A percentile compares a stretch with the other conserved stretches of the same genome.
phyloP scores from a whole-genome alignment of 345 rosid species.

The Cardamine chenopodiifolia region DNA sequence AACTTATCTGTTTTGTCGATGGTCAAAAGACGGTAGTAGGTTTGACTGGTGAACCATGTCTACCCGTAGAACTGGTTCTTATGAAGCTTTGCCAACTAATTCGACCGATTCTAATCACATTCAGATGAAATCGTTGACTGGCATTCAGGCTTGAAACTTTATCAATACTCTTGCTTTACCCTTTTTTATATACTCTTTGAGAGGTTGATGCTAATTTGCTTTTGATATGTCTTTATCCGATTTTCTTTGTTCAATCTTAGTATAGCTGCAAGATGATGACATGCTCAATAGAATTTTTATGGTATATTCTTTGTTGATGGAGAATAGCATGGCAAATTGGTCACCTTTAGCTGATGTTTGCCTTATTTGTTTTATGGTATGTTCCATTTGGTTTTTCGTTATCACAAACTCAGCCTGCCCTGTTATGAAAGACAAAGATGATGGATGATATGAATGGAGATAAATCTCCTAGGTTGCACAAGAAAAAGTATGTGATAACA shows the following conservation, averaged over 20 bases:
- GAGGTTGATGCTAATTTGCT: slow-evolving; percentile 9
- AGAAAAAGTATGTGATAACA: slow-evolving; percentile 18
- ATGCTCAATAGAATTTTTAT: slow-evolving; percentile 1
- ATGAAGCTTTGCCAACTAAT: slow-evolving; percentile 73
- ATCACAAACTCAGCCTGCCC: background rate
- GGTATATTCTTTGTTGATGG: slow-evolving; percentile 13
- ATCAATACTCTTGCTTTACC: slow-evolving; percentile 11
- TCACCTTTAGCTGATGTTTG: slow-evolving; percentile 10
- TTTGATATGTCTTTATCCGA: slow-evolving; percentile 1
- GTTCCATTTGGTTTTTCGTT: background rate
- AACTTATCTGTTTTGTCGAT: background rate
- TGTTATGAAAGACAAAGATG: slow-evolving; percentile 9
- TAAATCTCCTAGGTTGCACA: background rate
- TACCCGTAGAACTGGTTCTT: slow-evolving; percentile 65
- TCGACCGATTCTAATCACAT: slow-evolving; percentile 52
- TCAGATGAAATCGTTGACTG: slow-evolving; percentile 86
- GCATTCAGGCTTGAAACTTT: slow-evolving; percentile 72
- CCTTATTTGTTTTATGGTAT: slow-evolving; percentile 9
- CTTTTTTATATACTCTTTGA: background rate
- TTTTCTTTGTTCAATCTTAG: background rate
- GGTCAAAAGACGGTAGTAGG: slow-evolving; percentile 37
- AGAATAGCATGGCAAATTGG: background rate
- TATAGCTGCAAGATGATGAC: slow-evolving; percentile 10
- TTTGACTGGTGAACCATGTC: slow-evolving; percentile 37
- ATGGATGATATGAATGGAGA: background rate